Base-by-base conservation (phyloP, 768 basidiomycete species). In the Russula abietina region DNA sequence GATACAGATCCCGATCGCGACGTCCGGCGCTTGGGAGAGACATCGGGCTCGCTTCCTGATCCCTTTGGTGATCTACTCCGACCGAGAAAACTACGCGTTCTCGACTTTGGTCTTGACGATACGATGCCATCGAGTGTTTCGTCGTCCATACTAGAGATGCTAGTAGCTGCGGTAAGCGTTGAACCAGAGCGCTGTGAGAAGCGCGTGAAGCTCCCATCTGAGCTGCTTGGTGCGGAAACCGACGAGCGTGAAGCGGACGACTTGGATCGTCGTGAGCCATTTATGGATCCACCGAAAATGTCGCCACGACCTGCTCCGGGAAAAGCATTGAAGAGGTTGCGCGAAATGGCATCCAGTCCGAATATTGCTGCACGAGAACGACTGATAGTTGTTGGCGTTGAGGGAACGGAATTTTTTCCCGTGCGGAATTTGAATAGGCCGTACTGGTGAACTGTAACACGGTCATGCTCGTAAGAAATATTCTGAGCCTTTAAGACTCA, bases 341-440 rank as follows among this genome's bases (percentile, higher is more conserved):
- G 83, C 22, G 92, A 93, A 68, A 98, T 88, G 22, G 85, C 88
- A 70, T 98, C 94, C 57, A 98, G 79, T 38, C 90, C 86, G 71
- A 96, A 93, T 55, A 93, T 91, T n/a, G 88, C 85, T 2, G 86
- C 89, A 65, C 83, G 78, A 19, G 83, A 79, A 43, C 89, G 86
- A n/a, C 86, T 82, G 51, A 80, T 83, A 0, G 85, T 82, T 0
- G 90, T 91, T 4, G 94, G 95, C 0, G 94, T 98, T 2, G 87
- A 83, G 6, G 95, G 94, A n/a, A 81, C 75, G 26, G 94, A 87
- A 48, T 77, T 86, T 57, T 81, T 83, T 36, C 86, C 86, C 0
- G 92, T 92, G 32, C 82, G 82, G 74, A 95, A 94, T 70, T 90
- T 87, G 76, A 94, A 96, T 57, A 97, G 75, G 17, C 93, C 92